These are phyloP conservation scores for Acrocalymma vagum DNA, from an alignment of 2,329 filamentous ascomycete species.

Conservation along the genomic window DNA sequence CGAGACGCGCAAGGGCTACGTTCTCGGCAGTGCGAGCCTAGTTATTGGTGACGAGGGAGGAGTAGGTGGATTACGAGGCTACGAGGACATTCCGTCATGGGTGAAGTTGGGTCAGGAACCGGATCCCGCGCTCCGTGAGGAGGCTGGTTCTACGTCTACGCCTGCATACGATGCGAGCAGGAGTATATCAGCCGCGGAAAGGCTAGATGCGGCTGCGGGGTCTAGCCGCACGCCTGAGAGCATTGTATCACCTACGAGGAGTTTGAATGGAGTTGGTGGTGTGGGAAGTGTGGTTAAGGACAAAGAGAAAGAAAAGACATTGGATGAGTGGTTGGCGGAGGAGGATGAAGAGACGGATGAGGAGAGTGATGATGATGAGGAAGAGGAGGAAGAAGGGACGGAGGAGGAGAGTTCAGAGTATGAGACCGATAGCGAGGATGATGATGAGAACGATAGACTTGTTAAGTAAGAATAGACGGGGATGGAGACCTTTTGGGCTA, in stretches of 20 bases:
- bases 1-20: constrained; percentile 78
- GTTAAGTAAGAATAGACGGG: too few species aligned
- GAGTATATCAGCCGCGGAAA: constrained; percentile 67
- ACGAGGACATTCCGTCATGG: constrained; percentile 86
- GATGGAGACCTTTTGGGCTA: too few species aligned
- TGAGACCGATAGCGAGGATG: constrained; percentile 56
- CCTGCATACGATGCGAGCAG: constrained; percentile 42
- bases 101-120: constrained; percentile 82
- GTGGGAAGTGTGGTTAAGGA: constrained; percentile 15
- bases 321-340: constrained; percentile 90
- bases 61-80: constrained; percentile 74
- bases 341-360: constrained; percentile 56
- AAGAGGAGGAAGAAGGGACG: constrained; percentile 61
- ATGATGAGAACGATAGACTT: constrained; percentile 45
- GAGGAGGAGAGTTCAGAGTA: constrained; percentile 68
- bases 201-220: constrained; percentile 66
- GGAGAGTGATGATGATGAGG: constrained; percentile 62
- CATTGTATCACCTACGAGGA: constrained; percentile 48
- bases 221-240: constrained; percentile 45
- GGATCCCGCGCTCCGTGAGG: constrained; percentile 74
- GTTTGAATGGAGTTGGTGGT: constrained; percentile 58
- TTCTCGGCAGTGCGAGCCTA: constrained; percentile 84
- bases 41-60: constrained; percentile 81
- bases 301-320: constrained; percentile 71
- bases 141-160: constrained; percentile 38